Conservation (phyloP, 2,329 filamentous ascomycete species). For the Dactylellina haptotyla region DNA sequence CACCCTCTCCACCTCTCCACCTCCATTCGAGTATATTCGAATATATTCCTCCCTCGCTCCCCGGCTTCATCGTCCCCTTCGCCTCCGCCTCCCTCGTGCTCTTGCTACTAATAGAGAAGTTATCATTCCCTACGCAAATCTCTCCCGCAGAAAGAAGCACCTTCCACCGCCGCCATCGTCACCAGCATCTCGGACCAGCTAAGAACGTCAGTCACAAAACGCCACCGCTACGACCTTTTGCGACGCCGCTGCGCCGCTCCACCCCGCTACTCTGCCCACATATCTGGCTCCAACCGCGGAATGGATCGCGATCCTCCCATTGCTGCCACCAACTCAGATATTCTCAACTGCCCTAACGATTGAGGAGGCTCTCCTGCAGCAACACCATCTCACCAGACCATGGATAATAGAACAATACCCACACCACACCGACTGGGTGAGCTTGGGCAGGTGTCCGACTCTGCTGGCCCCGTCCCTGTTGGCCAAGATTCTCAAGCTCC, state of each 20-base stretch:
- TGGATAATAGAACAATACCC: constrained; percentile 12
- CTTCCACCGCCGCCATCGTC: no score
- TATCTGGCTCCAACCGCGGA: constrained; percentile 28
- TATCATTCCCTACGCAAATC: no score
- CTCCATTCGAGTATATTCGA: not conserved
- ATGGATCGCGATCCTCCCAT: constrained; percentile 51
- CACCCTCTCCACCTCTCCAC: not conserved
- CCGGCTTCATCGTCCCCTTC: not conserved
- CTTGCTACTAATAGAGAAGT: no score
- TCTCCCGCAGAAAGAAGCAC: no score
- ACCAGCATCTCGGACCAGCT: no score
- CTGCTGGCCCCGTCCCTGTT: not conserved
- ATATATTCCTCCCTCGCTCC: not conserved
- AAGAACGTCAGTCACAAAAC: not conserved
- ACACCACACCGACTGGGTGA: not conserved
- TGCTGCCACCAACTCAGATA: constrained; percentile 18
- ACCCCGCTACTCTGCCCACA: not conserved
- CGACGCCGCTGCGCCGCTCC: not conserved
- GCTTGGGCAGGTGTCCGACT: not conserved
- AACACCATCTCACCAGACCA: not conserved
- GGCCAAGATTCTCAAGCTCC: constrained; percentile 7
- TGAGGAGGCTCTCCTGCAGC: not conserved
- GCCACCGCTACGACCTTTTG: not conserved
- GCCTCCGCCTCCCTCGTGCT: not conserved
- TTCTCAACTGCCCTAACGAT: constrained; percentile 51